Percentiles rank a stretch among this genome's conserved stretches.
phyloP scores from a whole-genome alignment of 352 stramenopile genomes.

The Globisporangium parvum region DNA sequence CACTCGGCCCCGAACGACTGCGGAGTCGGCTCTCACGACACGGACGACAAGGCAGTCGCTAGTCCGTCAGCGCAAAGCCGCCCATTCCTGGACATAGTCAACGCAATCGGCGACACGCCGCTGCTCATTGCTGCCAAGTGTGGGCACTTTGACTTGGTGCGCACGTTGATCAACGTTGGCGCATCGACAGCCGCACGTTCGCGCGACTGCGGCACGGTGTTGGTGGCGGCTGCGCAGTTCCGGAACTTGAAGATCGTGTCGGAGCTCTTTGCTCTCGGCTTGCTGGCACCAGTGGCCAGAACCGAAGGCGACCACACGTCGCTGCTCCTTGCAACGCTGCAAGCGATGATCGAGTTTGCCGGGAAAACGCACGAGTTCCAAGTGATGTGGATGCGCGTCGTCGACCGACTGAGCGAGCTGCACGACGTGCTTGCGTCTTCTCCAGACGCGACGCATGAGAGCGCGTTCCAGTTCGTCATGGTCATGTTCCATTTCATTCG shows the following conservation, averaged over 20 bases:
- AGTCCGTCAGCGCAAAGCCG: too few relatives aligned
- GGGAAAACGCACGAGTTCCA: background rate
- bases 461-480: conserved; percentile 5
- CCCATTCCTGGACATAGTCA: too few relatives aligned
- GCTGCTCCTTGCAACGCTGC: background rate
- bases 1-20: too few relatives aligned
- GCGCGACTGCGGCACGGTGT: background rate
- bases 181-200: background rate
- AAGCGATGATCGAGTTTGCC: background rate
- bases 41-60: too few relatives aligned
- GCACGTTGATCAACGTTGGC: background rate
- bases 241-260: background rate
- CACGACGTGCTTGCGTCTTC: background rate
- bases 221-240: background rate
- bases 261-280: background rate
- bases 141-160: background rate
- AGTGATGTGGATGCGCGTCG: background rate
- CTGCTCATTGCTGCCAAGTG: background rate
- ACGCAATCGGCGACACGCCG: background rate
- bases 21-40: too few relatives aligned
- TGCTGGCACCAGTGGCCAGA: background rate
- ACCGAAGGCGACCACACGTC: background rate
- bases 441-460: background rate
- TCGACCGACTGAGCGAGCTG: background rate
- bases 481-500: background rate